Evolutionary conservation across 805 yeast genomes (phyloP).

Genomic region (Cyberlindnera meyerae): DNA sequence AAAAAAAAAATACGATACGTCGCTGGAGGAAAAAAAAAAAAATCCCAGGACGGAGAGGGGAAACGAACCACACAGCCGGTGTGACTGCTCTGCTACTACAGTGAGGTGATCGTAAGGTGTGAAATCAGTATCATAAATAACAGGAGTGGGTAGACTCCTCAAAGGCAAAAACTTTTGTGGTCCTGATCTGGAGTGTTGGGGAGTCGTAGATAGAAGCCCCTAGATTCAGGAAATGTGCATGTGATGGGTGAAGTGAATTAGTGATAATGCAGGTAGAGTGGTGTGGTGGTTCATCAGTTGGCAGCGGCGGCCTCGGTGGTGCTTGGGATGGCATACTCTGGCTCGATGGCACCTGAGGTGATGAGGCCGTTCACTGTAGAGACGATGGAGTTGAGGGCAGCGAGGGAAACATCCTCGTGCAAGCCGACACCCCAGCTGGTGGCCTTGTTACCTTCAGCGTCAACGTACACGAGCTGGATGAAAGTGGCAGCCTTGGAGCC

Average conservation of each 20-base stretch:
- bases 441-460: conserved; percentile 37
- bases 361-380: conserved; percentile 51
- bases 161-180: too few relatives aligned
- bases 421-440: conserved; percentile 88
- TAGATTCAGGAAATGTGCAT: too few relatives aligned
- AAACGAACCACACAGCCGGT: too few relatives aligned
- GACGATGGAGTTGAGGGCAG: conserved; percentile 66
- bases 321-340: conserved; percentile 8
- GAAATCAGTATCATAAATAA: background rate
- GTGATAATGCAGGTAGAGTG: background rate
- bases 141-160: background rate
- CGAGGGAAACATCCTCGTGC: conserved; percentile 83
- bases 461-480: conserved; percentile 51
- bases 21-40: background rate
- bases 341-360: conserved; percentile 19
- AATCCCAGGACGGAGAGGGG: too few relatives aligned
- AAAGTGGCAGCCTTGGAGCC: conserved; percentile 71
- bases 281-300: conserved; percentile 3
- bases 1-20: background rate
- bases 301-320: conserved; percentile 14
- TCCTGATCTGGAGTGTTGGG: too few relatives aligned
- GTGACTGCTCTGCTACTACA: background rate
- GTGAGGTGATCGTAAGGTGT: background rate
- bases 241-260: too few relatives aligned
- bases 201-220: too few relatives aligned